Conservation (phyloP, 2,329 filamentous ascomycete genomes). For the Dothideomycetidae sp. region DNA sequence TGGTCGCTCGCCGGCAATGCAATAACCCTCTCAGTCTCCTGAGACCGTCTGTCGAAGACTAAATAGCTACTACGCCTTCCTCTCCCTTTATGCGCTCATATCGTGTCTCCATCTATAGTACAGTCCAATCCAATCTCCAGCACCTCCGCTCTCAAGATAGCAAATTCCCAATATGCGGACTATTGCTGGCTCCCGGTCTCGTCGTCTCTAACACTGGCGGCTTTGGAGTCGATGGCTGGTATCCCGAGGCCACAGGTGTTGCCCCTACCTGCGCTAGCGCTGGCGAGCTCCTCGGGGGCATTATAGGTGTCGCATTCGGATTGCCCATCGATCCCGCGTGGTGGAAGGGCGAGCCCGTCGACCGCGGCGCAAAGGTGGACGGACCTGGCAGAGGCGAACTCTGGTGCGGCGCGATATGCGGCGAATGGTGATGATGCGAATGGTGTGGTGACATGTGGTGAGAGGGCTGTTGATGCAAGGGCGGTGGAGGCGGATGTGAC, state of each 20-base stretch:
- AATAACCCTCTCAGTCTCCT: too few relatives aligned
- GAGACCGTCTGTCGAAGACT: too few relatives aligned
- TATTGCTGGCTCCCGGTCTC: slow-evolving; percentile 5
- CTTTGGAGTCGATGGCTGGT: slow-evolving; percentile 6
- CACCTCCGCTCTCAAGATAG: slow-evolving; percentile 1
- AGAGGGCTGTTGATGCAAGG: background rate
- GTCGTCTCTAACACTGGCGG: background rate
- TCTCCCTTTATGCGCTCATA: too few relatives aligned
- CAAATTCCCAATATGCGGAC: slow-evolving; percentile 7
- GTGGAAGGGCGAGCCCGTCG: slow-evolving; percentile 3
- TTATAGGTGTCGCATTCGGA: slow-evolving; percentile 3
- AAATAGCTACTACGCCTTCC: too few relatives aligned
- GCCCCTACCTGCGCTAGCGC: slow-evolving; percentile 1
- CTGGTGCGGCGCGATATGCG: background rate
- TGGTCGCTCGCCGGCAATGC: too few relatives aligned
- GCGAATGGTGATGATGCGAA: background rate
- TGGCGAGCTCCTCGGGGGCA: slow-evolving; percentile 5
- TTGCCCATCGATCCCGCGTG: slow-evolving; percentile 3
- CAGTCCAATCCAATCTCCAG: too few relatives aligned
- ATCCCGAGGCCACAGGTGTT: slow-evolving; percentile 1
- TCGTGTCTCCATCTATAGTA: too few relatives aligned
- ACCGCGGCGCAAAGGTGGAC: background rate
- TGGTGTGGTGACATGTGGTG: background rate
- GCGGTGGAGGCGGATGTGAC: slow-evolving; percentile 4
- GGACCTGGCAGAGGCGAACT: slow-evolving; percentile 2